Evolutionary conservation across 176 grass and related monocot species (phyloP), one percentile per base, ranked within the genome.

Genomic region (Melocanna baccifera): DNA sequence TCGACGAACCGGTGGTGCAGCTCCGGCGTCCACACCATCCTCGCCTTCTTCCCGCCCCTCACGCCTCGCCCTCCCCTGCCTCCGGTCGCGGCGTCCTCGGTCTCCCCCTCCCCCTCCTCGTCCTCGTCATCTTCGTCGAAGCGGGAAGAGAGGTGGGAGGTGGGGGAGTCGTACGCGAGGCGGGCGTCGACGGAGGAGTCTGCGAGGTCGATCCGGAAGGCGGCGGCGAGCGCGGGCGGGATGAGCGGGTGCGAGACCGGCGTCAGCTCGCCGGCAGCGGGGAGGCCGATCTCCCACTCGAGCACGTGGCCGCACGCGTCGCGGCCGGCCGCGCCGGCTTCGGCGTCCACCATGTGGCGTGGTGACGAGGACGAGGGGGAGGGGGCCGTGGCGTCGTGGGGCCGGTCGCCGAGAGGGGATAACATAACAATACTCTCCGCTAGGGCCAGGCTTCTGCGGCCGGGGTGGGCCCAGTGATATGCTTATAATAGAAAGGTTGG

Each of bases 1-100:
- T 96, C 93, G n/a, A 99, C 89, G 84, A 99, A 99, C 57, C 91
- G 87, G 69, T 92, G 92, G 93, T 99, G 96, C 45, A 99, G 91
- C 80, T 92, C 84, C 18, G 91, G 83, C 64, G 93, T 98, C 96
- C 96, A 98, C 18, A 94, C 93, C 28, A 96, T 90, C 83, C 91
- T 26, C 42, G 85, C 76, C 63, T 94, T 88, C 87, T 94, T 94
- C 48, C 74, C 75, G 47, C 62, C 50, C 55, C 84, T 74, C 43
- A 30, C 78, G 2, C 69, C 77, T 40, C 77, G 75, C 48, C 85
- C 79, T 18, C 47, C 75, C n/a, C 82, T 82, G 9, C 20, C 65
- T 5, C 62, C 67, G 30, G 14, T 42, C 12, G 69, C 70, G 22
- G 36, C 34, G 18, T 48, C 79, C 22, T 45, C 76, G n/a, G 43